Conservation (phyloP, 495 filamentous ascomycete species). For the Podospora didyma region DNA sequence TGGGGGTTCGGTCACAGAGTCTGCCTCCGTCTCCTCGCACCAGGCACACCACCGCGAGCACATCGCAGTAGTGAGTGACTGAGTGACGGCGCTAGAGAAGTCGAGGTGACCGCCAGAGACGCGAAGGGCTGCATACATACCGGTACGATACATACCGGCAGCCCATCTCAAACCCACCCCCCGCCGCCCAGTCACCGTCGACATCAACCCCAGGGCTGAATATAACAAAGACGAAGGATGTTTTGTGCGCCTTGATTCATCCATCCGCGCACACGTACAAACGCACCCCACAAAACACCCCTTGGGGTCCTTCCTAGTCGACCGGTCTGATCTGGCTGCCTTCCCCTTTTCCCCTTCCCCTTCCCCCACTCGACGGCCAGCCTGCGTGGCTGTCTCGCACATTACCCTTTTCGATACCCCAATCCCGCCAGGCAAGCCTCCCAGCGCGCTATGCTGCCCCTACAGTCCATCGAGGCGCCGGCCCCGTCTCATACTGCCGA, state of each 20-base stretch:
- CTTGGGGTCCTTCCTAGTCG: conserved; percentile 10
- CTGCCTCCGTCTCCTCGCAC: no score
- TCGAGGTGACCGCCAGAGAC: background rate
- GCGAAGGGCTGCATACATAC: background rate
- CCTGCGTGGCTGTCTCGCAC: conserved; percentile 22
- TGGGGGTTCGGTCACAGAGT: background rate
- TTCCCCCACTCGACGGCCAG: conserved; percentile 13
- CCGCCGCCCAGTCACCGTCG: background rate
- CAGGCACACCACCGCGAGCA: background rate
- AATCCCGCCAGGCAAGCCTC: conserved; percentile 27
- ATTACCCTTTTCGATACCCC: conserved; percentile 36
- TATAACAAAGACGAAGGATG: conserved; percentile 22
- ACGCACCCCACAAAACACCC: conserved; percentile 23
- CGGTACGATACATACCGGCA: background rate
- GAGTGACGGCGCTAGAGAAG: background rate
- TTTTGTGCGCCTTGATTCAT: conserved; percentile 19
- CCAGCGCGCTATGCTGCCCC: conserved; percentile 40
- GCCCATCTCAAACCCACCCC: background rate
- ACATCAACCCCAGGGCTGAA: conserved; percentile 13
- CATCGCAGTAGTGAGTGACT: background rate
- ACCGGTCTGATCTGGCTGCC: conserved; percentile 17
- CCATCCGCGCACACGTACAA: conserved; percentile 10
- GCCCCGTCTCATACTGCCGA: conserved; percentile 37
- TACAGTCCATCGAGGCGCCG: conserved; percentile 47
- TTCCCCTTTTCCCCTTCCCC: conserved; percentile 20